Evolutionary conservation across 495 filamentous ascomycete species (phyloP).

Genomic region (Penicillium coprophilum): DNA sequence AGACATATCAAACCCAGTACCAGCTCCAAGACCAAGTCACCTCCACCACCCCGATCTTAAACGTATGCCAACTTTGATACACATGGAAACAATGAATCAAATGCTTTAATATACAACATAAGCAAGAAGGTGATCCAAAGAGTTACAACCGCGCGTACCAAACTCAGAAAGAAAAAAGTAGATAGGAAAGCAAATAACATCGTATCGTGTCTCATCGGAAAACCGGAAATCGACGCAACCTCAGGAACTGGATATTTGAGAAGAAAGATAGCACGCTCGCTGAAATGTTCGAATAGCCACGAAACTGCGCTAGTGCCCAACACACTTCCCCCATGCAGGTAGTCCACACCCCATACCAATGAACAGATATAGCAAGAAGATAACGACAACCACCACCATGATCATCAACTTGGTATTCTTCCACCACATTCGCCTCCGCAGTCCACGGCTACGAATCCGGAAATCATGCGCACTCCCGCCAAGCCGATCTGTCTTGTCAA

Average conservation of each 20-base stretch:
- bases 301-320: constrained; percentile 29
- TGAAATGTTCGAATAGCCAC: constrained; percentile 11
- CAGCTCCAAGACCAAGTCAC: background rate
- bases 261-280: constrained; percentile 15
- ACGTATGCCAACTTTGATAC: background rate
- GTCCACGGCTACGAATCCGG: constrained; percentile 73
- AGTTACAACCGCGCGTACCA: background rate
- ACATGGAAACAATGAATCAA: constrained; percentile 3
- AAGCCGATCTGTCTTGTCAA: constrained; percentile 94
- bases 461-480: constrained; percentile 88
- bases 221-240: constrained; percentile 10
- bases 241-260: constrained; percentile 7
- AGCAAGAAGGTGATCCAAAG: background rate
- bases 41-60: background rate
- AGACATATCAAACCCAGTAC: background rate
- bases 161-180: background rate
- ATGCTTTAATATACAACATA: constrained; percentile 19
- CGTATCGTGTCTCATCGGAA: constrained; percentile 21
- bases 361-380: constrained; percentile 80
- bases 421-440: constrained; percentile 98
- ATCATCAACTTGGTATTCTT: constrained; percentile 97
- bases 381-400: constrained; percentile 73
- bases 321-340: constrained; percentile 57
- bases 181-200: background rate
- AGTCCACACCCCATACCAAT: constrained; percentile 74